Evolutionary conservation across 1,284 basidiomycete genomes (phyloP).

Genomic region (Trichosporon sp.): DNA sequence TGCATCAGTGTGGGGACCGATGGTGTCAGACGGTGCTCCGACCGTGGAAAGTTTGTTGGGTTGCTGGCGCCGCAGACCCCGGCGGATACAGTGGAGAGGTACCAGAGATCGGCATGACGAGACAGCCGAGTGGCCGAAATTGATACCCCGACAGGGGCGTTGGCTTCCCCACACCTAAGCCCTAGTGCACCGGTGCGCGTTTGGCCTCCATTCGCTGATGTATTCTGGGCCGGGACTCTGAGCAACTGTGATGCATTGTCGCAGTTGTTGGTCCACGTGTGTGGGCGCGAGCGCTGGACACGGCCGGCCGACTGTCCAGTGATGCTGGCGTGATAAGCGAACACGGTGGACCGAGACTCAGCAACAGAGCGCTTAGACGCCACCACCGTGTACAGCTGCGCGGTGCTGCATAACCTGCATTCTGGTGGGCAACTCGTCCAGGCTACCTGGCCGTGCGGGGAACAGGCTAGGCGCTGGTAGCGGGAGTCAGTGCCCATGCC

Average conservation of each 20-base stretch:
- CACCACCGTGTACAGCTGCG: conserved; percentile 8
- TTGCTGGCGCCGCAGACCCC: not conserved
- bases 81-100: not conserved
- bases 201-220: not conserved
- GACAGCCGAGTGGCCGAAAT: conserved; percentile 17
- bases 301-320: not conserved
- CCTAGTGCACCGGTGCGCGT: not conserved
- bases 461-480: not conserved
- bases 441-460: conserved; percentile 11
- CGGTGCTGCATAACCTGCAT: not conserved
- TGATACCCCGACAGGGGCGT: conserved; percentile 4
- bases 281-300: not conserved
- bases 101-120: conserved; percentile 16
- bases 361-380: not conserved
- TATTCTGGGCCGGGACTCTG: not conserved
- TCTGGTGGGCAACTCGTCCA: too few relatives aligned
- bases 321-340: conserved; percentile 7
- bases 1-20: not conserved
- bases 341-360: not conserved
- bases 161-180: not conserved
- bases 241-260: not conserved
- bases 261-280: not conserved
- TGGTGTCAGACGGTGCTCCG: not conserved
- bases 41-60: conserved; percentile 4
- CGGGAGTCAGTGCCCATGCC: not conserved